Base-by-base conservation (phyloP, 805 yeast genomes). In the Saturnispora diversa region DNA sequence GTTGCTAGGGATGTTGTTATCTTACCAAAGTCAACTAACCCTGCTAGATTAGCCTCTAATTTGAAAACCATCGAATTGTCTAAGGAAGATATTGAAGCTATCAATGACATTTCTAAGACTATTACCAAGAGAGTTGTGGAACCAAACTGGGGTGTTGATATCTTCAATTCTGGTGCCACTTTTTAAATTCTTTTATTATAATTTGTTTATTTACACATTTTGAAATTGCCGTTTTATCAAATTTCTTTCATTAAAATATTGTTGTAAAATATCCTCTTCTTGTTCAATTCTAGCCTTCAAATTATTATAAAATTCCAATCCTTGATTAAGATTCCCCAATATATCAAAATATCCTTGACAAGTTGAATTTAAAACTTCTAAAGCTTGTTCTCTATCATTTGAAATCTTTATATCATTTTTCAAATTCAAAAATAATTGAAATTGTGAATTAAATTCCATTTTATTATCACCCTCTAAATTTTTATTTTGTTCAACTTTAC, bases 231-330 rank as follows among this genome's bases (percentile, higher is more conserved):
- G 11, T 37, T 37, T 37, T 19, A 26, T 30, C 11, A 19, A 4
- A 10, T 31, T 37, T 34, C 26, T 22, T 13, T 34, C 15, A 13
- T 17, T 34, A 29, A 29, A 12, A 40, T 20, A 34, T 11, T 28
- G 29, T 7, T 27, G 23, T 17, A 29, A 34, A 6, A 9, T 10
- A 2, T 11, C 10, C 16, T 38, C 36, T 19, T 38, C 36, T 10
- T 11, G 17, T 19, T 40, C 33, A 16, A 40, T 40, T 11, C 38
- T 34, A 6, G 27, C 44, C 5, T 28, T n/a, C n/a, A 84, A 72
- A 39, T 78, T 81, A 28, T 67, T 67, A 61, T 88, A 88, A 54
- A 87, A 87, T 40, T 69, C 68, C 0, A 73, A 51, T 0, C 95
- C 96, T 50, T 81, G 83, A 23, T 69, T 69, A 21, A 85, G 55